phyloP scores from a whole-genome alignment of 495 filamentous ascomycete species.

The Aspergillus incahuasiensis region DNA sequence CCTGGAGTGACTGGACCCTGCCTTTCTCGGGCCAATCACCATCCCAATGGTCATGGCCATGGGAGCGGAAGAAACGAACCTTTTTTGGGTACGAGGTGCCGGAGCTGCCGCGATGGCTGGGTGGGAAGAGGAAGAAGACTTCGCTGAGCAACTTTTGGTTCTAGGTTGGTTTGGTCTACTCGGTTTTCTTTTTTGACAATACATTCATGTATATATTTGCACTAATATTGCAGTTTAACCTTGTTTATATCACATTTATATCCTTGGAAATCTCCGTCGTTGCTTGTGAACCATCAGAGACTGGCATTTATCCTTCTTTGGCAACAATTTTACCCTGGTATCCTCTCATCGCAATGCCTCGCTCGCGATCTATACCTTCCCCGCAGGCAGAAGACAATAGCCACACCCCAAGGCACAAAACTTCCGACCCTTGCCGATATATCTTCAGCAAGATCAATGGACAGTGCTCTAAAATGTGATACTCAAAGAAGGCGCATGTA shows the following conservation, averaged over 20 bases:
- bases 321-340: too few species aligned
- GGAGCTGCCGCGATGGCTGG: conserved; percentile 8
- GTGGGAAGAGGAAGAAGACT: conserved; percentile 12
- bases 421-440: too few species aligned
- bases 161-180: conserved; percentile 5
- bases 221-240: background rate
- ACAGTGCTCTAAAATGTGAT: too few species aligned
- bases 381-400: too few species aligned
- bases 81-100: conserved; percentile 16
- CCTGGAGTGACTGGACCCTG: conserved; percentile 19
- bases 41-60: conserved; percentile 23
- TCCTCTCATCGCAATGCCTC: too few species aligned
- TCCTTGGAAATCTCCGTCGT: background rate
- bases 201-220: background rate
- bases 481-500: too few species aligned
- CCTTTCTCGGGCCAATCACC: conserved; percentile 9
- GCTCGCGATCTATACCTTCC: too few species aligned
- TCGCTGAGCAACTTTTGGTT: conserved; percentile 25
- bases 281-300: too few species aligned
- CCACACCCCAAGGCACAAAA: too few species aligned
- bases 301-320: too few species aligned
- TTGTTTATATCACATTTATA: background rate
- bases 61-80: conserved; percentile 16
- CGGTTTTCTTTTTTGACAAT: background rate
- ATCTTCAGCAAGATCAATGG: too few species aligned